phyloP scores from a whole-genome alignment of 257 asterid genomes.

The Rubia yunnanensis region DNA sequence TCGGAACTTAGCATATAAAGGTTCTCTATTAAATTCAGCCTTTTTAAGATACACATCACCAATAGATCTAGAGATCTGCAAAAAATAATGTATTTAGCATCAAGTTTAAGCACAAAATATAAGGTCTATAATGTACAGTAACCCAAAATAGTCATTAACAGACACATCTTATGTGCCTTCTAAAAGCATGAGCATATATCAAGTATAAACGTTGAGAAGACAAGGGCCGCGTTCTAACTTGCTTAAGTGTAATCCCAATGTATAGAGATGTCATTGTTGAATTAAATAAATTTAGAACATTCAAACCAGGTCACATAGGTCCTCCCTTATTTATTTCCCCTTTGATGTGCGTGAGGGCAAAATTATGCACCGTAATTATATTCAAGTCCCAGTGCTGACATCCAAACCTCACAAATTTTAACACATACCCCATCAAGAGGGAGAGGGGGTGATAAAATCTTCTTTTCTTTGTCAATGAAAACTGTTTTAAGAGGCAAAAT shows the following conservation, averaged over 20 bases:
- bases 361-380: too few relatives aligned
- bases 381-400: neutral
- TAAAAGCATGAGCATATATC: too few relatives aligned
- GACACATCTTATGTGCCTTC: neutral
- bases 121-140: neutral
- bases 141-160: neutral
- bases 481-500: neutral
- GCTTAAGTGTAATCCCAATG: neutral
- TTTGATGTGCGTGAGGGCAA: too few relatives aligned
- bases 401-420: neutral
- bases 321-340: too few relatives aligned
- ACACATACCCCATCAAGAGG: too few relatives aligned
- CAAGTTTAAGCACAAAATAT: neutral
- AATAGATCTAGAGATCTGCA: slow-evolving; percentile 43
- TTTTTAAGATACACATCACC: slow-evolving; percentile 45
- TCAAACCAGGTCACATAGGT: neutral
- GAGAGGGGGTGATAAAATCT: neutral
- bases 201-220: too few relatives aligned
- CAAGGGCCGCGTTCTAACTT: neutral
- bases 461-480: neutral
- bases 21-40: slow-evolving; percentile 41
- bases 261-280: neutral
- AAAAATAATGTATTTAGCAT: neutral
- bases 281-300: neutral
- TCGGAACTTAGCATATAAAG: slow-evolving; percentile 42